A percentile compares a stretch with the other conserved stretches of the same genome.
Evolutionary conservation across 371 early-diverging fungal species (phyloP).

Genomic region (Funneliformis caledonium): DNA sequence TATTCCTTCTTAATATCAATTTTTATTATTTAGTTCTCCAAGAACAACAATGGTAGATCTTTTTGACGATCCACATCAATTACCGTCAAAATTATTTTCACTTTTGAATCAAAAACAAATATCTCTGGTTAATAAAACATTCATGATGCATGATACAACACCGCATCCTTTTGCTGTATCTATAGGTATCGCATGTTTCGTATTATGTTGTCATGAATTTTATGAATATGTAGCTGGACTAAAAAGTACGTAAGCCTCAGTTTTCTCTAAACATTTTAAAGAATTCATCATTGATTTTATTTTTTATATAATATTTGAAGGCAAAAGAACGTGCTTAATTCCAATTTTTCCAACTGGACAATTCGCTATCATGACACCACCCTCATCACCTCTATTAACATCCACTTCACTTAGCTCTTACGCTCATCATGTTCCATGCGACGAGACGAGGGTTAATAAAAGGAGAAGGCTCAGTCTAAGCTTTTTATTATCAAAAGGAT

Average conservation of each 20-base stretch:
- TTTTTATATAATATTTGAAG: not conserved
- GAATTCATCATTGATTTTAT: too few relatives aligned
- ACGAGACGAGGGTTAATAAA: not conserved
- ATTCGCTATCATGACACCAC: not conserved
- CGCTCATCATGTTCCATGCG: not conserved
- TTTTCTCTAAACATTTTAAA: too few relatives aligned
- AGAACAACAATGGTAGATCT: conserved; percentile 13
- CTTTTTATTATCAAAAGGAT: not conserved
- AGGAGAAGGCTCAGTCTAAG: not conserved
- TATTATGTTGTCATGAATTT: conserved; percentile 30
- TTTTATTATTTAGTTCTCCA: conserved; percentile 15
- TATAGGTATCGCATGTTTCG: conserved; percentile 35
- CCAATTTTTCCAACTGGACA: not conserved
- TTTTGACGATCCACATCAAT: conserved; percentile 7
- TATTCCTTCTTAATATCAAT: not conserved
- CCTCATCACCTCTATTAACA: not conserved
- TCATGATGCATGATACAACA: not conserved
- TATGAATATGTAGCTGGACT: conserved; percentile 25
- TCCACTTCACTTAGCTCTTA: not conserved
- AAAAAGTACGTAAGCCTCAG: not conserved
- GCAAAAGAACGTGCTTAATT: conserved; percentile 10
- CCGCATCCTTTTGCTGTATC: conserved; percentile 9
- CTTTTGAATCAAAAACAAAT: not conserved
- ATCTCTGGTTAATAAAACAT: not conserved
- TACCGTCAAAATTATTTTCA: conserved; percentile 15